Evolutionary conservation across 768 basidiomycete genomes (phyloP).

Genomic region (Amanita inopinata): DNA sequence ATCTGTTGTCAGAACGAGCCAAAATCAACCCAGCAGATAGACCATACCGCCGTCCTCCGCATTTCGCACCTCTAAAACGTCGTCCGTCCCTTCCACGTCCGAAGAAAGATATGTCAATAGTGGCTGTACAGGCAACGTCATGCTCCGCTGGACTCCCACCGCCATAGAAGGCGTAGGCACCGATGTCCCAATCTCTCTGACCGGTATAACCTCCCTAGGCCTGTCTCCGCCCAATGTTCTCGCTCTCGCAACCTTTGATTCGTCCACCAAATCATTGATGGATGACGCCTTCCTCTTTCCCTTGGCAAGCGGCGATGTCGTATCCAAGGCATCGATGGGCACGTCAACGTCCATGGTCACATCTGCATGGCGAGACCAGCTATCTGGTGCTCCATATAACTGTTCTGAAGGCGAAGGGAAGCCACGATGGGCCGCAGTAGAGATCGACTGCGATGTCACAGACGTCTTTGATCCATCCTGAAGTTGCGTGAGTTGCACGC

Average conservation of each 20-base stretch:
- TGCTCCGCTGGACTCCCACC: slow-evolving; percentile 15
- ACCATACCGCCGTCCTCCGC: slow-evolving; percentile 46
- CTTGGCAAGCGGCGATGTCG: slow-evolving; percentile 13
- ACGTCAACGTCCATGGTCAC: slow-evolving; percentile 47
- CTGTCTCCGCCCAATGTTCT: slow-evolving; percentile 67
- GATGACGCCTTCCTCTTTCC: slow-evolving; percentile 34
- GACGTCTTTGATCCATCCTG: slow-evolving; percentile 17
- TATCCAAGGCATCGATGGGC: slow-evolving; percentile 44
- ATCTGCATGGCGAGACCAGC: slow-evolving; percentile 26
- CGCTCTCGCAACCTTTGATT: slow-evolving; percentile 23
- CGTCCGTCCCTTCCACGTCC: slow-evolving; percentile 55
- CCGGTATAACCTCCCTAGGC: slow-evolving; percentile 34
- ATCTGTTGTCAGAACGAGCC: background rate
- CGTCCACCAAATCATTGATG: slow-evolving; percentile 30
- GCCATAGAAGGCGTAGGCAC: slow-evolving; percentile 13
- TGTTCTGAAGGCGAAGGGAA: slow-evolving; percentile 44
- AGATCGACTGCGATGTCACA: slow-evolving; percentile 12
- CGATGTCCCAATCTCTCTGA: slow-evolving; percentile 41
- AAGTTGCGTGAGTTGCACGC: slow-evolving; percentile 23
- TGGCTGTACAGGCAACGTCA: slow-evolving; percentile 44
- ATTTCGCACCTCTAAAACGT: slow-evolving; percentile 73
- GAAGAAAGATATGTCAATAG: slow-evolving; percentile 51
- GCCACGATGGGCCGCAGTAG: slow-evolving; percentile 15
- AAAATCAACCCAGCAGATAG: background rate
- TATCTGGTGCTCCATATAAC: slow-evolving; percentile 31